Conservation (phyloP, 768 basidiomycete genomes). For the Leccinellum albellum region DNA sequence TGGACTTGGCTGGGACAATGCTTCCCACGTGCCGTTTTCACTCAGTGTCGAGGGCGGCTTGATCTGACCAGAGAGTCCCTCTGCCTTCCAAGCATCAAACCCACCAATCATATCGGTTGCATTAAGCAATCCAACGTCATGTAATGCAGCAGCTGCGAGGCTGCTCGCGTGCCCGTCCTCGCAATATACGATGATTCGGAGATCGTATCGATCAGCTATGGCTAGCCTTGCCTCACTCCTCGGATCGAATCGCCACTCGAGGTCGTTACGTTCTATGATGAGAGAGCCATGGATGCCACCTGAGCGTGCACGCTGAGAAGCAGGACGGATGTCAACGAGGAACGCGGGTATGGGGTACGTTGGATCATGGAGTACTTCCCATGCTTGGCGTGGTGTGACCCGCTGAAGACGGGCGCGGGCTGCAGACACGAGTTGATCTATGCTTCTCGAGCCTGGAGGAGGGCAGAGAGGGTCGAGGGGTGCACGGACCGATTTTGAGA, state of each 20-base stretch:
- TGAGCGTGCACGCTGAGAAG: slow-evolving; percentile 49
- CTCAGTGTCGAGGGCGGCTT: slow-evolving; percentile 28
- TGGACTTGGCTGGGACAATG: slow-evolving; percentile 27
- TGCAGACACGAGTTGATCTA: slow-evolving; percentile 52
- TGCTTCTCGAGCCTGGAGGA: slow-evolving; percentile 61
- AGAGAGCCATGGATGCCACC: slow-evolving; percentile 68
- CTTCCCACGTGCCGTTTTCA: slow-evolving; percentile 31
- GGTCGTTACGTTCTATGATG: slow-evolving; percentile 68
- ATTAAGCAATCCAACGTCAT: slow-evolving; percentile 66
- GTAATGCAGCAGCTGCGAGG: slow-evolving; percentile 65
- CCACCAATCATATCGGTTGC: slow-evolving; percentile 79
- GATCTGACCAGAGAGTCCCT: slow-evolving; percentile 56
- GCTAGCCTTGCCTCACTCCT: slow-evolving; percentile 52
- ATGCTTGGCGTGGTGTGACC: slow-evolving; percentile 56
- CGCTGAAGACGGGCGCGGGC: slow-evolving; percentile 65
- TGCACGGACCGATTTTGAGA: slow-evolving; percentile 56
- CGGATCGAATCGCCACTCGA: slow-evolving; percentile 83
- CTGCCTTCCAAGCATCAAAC: slow-evolving; percentile 66
- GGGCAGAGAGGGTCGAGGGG: slow-evolving; percentile 60
- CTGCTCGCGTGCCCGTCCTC: slow-evolving; percentile 72
- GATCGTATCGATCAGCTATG: slow-evolving; percentile 72
- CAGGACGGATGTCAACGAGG: slow-evolving; percentile 75
- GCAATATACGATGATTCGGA: slow-evolving; percentile 71
- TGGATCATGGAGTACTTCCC: slow-evolving; percentile 52
- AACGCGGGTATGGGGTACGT: slow-evolving; percentile 58